A percentile compares a stretch with the other conserved stretches of the same genome.
Conservation (phyloP, 2,329 filamentous ascomycete species). For the Colletotrichum orbiculare region DNA sequence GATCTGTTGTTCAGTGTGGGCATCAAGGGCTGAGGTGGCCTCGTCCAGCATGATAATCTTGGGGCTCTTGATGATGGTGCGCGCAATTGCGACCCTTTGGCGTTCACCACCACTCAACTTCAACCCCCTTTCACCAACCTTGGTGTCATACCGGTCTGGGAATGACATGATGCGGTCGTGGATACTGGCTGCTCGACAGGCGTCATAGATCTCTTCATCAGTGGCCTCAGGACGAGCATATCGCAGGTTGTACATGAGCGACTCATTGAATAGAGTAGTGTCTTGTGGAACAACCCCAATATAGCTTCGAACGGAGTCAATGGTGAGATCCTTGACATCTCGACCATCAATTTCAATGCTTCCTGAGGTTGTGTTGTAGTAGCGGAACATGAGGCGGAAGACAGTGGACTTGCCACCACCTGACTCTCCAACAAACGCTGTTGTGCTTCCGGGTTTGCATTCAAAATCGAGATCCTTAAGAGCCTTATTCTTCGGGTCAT, state of each 20-base stretch:
- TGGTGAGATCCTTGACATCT: slow-evolving; percentile 87
- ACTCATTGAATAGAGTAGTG: slow-evolving; percentile 94
- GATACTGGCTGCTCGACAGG: slow-evolving; percentile 88
- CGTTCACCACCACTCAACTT: slow-evolving; percentile 92
- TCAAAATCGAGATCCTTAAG: slow-evolving; percentile 86
- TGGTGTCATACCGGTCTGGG: slow-evolving; percentile 88
- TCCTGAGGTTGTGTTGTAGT: slow-evolving; percentile 88
- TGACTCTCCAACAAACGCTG: slow-evolving; percentile 94
- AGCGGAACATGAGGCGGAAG: slow-evolving; percentile 94
- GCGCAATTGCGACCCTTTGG: slow-evolving; percentile 91
- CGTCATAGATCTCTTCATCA: slow-evolving; percentile 83
- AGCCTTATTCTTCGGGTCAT: slow-evolving; percentile 87
- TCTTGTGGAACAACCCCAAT: slow-evolving; percentile 98
- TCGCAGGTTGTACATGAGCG: slow-evolving; percentile 92
- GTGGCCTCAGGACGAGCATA: slow-evolving; percentile 87
- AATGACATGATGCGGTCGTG: slow-evolving; percentile 92
- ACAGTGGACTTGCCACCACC: slow-evolving; percentile 97
- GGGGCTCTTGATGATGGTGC: slow-evolving; percentile 91
- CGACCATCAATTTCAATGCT: slow-evolving; percentile 86
- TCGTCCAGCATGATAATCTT: slow-evolving; percentile 94
- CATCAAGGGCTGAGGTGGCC: slow-evolving; percentile 90
- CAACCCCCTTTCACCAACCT: slow-evolving; percentile 90
- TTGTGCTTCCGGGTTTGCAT: slow-evolving; percentile 90
- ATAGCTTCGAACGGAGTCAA: slow-evolving; percentile 89
- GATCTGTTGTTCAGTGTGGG: slow-evolving; percentile 92